Base-by-base conservation (phyloP, 2,329 filamentous ascomycete species). In the Pseudogymnoascus sp. region DNA sequence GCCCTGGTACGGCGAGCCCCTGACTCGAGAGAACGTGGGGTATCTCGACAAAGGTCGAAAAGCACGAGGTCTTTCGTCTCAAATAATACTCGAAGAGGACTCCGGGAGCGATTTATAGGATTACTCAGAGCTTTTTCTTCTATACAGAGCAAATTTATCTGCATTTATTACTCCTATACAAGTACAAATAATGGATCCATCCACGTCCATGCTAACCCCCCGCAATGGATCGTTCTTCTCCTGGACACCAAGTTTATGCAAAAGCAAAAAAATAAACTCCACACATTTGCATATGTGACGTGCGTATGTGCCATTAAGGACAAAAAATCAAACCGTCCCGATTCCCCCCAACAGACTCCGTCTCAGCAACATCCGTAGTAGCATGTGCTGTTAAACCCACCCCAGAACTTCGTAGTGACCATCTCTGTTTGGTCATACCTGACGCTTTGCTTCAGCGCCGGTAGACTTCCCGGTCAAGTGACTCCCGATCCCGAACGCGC, bases 401-500 rank as follows among this genome's bases (percentile, higher is more conserved):
- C 21, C 14, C 2, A 25, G 44, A 25, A 28, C 12, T 50, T 28
- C 16, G 23, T 11, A 56, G n/a, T 25, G 5, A 16, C 33, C 16
- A 60, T 28, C 31, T 33, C 31, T 18, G 7, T 11, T 6, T 7
- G 12, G 16, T 10, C 3, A 33, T 12, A 31, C 25, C 23, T 11
- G 8, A 35, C 23, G 33, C 59, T 14, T n/a, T 60, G 33, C 5
- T 37, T 37, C 59, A 60, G 59, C 59, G 59, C 2, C 59, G 33
- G 12, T 60, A 60, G 0, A 60, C 37, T 11, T 70, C 64, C 50
- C 68, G 66, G 28, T 71, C 69, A 18, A 70, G 35, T 5, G 69
- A 66, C 18, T 72, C 71, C 21, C 71, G 63, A 11, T 83, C 80
- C 33, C 78, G 71, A 21, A 75, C 73, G 50, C 78, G 71, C 16